These are phyloP conservation scores for Aspergillus sp. DNA, from an alignment of 2,329 filamentous ascomycete genomes.

Conservation along the genomic window DNA sequence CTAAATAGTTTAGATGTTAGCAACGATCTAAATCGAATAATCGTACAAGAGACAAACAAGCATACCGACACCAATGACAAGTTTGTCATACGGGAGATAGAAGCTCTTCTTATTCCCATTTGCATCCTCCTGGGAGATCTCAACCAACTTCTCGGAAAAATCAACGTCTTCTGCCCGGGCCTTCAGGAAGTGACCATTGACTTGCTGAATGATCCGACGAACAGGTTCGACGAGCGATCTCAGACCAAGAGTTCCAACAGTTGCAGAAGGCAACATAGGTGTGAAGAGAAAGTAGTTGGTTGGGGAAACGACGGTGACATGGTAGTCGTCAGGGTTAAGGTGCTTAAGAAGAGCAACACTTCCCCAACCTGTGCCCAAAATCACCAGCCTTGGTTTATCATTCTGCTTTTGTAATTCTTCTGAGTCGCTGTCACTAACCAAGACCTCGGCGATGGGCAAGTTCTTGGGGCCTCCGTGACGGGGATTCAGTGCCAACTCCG, in stretches of 20 bases:
- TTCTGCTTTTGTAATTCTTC: constrained; percentile 66
- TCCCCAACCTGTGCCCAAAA: constrained; percentile 92
- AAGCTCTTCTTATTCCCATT: constrained; percentile 72
- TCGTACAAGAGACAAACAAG: constrained; percentile 4
- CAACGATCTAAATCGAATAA: neutral
- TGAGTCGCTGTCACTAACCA: constrained; percentile 83
- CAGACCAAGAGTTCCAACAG: constrained; percentile 89
- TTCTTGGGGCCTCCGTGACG: constrained; percentile 88
- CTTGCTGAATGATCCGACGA: constrained; percentile 70
- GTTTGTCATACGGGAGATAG: constrained; percentile 95
- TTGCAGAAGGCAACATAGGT: constrained; percentile 94
- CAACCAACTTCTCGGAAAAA: constrained; percentile 85
- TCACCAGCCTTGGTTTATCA: constrained; percentile 87
- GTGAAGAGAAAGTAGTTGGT: constrained; percentile 98
- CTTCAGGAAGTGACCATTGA: constrained; percentile 85
- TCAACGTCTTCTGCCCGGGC: constrained; percentile 84
- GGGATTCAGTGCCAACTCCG: constrained; percentile 74
- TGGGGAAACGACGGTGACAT: constrained; percentile 90
- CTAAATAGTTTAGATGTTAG: constrained; percentile 18
- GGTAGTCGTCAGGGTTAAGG: constrained; percentile 84
- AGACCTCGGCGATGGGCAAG: constrained; percentile 79
- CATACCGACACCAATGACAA: constrained; percentile 78
- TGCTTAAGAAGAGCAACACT: constrained; percentile 88
- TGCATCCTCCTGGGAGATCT: constrained; percentile 69
- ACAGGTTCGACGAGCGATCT: constrained; percentile 91